Base-by-base conservation (phyloP, 805 yeast species). In the Zygosaccharomyces lentus region DNA sequence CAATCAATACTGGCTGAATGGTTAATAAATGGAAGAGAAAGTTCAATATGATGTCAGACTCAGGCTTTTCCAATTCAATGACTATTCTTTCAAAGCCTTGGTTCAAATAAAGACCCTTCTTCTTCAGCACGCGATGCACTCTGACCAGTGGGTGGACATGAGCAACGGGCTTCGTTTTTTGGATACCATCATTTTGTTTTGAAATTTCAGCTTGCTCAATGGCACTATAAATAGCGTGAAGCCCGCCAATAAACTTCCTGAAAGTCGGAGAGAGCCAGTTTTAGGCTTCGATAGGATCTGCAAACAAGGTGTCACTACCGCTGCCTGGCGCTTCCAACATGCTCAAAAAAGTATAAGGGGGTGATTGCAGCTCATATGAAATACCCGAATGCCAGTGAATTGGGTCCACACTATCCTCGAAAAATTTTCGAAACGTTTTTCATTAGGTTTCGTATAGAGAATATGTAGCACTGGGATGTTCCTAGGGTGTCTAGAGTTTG, bases 251-350 rank as follows among this genome's bases (percentile, higher is more conserved):
- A 51, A 81, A 66, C 58, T 76, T 64, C 59, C 79, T 72, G 69
- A 83, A 75, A 30, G 68, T 74, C 15, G 85, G 84, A 1, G 89
- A 82, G 43, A 84, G 70, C 56, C 89, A 69, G 48, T 80, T 77
- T 62, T 82, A 84, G 9, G 87, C 87, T 62, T 82, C 87, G 32
- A 71, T 71, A 26, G 79, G 72, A 58, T 82, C 85, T 13, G 85
- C 76, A 57, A 82, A 84, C 35, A 82, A 68, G 13, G 86, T 84
- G 62, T 84, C 91, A 54, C 90, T 91, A 46, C 90, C 88, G 34
- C 79, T 62, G 23, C 74, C 77, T 32, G 78, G 80, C 29, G 72
- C 71, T 47, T 82, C 83, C 40, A 82, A 68, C 46, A 82, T 77
- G 15, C 78, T 71, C 57, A 84, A 80, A 48, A 81, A 74, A 0